Evolutionary conservation across 1,284 basidiomycete genomes (phyloP).

Genomic region (Porodaedalea pini): DNA sequence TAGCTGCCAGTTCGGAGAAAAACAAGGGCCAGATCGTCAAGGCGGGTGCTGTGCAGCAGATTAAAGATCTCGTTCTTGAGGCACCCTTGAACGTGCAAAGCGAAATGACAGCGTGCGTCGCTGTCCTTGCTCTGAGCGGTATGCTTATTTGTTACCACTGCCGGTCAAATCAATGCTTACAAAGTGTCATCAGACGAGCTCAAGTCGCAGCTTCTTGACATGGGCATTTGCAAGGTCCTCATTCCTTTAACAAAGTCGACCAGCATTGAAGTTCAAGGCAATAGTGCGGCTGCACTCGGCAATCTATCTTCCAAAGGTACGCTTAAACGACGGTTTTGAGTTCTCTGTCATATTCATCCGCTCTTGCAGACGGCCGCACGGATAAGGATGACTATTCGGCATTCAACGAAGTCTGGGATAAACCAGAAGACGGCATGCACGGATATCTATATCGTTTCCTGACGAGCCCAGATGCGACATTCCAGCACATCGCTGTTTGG

Average conservation of each 20-base stretch:
- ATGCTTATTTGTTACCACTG: constrained; percentile 26
- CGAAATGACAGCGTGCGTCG: constrained; percentile 99
- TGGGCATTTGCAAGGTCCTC: constrained; percentile 97
- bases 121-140: constrained; percentile 92
- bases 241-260: constrained; percentile 95
- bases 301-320: constrained; percentile 94
- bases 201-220: constrained; percentile 92
- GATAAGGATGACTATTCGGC: constrained; percentile 94
- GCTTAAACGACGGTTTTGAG: constrained; percentile 23
- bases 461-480: constrained; percentile 93
- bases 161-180: not conserved
- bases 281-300: constrained; percentile 95
- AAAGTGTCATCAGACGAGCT: constrained; percentile 68
- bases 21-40: constrained; percentile 99
- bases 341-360: constrained; percentile 5
- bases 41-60: constrained; percentile 96
- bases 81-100: constrained; percentile 97
- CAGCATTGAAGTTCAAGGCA: constrained; percentile 98
- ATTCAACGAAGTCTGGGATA: constrained; percentile 98
- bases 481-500: constrained; percentile 99
- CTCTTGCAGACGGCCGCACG: constrained; percentile 59
- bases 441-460: constrained; percentile 94
- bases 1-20: constrained; percentile 96
- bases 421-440: constrained; percentile 96
- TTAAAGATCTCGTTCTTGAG: constrained; percentile 94